phyloP scores from a whole-genome alignment of 495 filamentous ascomycete genomes.

The Eremomyces bilateralis region DNA sequence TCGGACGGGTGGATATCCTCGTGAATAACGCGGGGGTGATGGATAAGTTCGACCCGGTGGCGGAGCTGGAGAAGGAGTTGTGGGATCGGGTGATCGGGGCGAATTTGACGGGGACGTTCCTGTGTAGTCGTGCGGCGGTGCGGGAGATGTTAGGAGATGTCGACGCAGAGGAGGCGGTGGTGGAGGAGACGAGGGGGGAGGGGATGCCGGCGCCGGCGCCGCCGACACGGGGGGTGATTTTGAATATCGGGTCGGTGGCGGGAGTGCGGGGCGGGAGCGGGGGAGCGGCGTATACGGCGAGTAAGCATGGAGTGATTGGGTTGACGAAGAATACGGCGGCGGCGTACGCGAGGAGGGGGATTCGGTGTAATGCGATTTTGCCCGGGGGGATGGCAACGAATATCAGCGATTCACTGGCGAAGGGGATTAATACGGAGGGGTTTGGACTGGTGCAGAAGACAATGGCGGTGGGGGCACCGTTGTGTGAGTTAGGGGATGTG shows the following conservation, averaged over 20 bases:
- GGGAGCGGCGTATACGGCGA: conserved; percentile 33
- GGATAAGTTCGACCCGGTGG: conserved; percentile 33
- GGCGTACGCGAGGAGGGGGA: conserved; percentile 33
- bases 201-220: neutral
- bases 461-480: conserved; percentile 1
- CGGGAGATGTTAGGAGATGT: conserved; percentile 20
- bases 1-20: conserved; percentile 21
- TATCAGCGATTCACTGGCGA: conserved; percentile 27
- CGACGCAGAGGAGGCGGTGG: conserved; percentile 15
- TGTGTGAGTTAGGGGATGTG: conserved; percentile 6
- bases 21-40: conserved; percentile 30
- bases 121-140: conserved; percentile 30
- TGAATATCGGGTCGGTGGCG: neutral
- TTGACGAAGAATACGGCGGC: conserved; percentile 41
- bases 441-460: conserved; percentile 4
- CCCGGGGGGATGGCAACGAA: conserved; percentile 35
- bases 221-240: conserved; percentile 4
- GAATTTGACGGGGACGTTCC: conserved; percentile 36
- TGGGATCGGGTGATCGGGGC: conserved; percentile 37
- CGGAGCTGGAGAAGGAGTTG: conserved; percentile 23
- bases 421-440: conserved; percentile 25
- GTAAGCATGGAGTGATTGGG: conserved; percentile 32
- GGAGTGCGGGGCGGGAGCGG: conserved; percentile 2
- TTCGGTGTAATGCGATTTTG: conserved; percentile 32
- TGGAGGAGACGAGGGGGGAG: conserved; percentile 22